phyloP scores from a whole-genome alignment of 1,284 basidiomycete species.

The Veloporphyrellus conicus region DNA sequence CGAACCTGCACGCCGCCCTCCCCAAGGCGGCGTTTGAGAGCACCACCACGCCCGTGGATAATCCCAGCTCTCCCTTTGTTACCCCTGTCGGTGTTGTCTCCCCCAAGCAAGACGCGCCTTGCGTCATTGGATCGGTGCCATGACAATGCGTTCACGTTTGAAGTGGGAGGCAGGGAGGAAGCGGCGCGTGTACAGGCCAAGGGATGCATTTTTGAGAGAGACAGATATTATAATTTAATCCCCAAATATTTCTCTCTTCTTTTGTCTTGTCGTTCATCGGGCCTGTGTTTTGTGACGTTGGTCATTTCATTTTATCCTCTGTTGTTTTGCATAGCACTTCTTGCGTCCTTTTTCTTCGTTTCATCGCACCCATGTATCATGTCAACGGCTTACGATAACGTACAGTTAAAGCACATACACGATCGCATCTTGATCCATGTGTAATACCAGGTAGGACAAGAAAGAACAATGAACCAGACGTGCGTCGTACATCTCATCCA shows the following conservation, averaged over 20 bases:
- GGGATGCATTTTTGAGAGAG: constrained; percentile 3
- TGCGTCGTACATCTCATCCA: not conserved
- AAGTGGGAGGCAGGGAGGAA: too few species aligned
- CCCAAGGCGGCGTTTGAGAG: constrained; percentile 17
- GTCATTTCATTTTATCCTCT: constrained; percentile 6
- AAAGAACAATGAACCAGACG: not conserved
- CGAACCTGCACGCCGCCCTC: constrained; percentile 14
- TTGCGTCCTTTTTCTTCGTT: constrained; percentile 4
- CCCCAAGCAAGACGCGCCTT: not conserved
- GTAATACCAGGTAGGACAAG: constrained; percentile 13
- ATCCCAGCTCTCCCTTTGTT: constrained; percentile 2
- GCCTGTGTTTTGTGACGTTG: constrained; percentile 6
- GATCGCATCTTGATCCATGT: constrained; percentile 7
- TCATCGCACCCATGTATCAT: constrained; percentile 27
- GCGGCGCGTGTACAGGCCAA: not conserved
- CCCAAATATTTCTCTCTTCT: not conserved
- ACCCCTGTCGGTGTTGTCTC: constrained; percentile 8
- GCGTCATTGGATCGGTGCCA: constrained; percentile 16
- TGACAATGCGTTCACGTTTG: too few species aligned
- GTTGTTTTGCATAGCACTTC: constrained; percentile 29
- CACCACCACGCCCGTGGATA: constrained; percentile 8
- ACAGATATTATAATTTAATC: constrained; percentile 10
- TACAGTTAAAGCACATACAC: constrained; percentile 20
- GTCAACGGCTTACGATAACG: constrained; percentile 17
- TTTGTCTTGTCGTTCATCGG: not conserved